Evolutionary conservation across 257 asterid genomes (phyloP), one percentile per base, ranked within the genome.

Genomic region (Scutellaria galericulata): DNA sequence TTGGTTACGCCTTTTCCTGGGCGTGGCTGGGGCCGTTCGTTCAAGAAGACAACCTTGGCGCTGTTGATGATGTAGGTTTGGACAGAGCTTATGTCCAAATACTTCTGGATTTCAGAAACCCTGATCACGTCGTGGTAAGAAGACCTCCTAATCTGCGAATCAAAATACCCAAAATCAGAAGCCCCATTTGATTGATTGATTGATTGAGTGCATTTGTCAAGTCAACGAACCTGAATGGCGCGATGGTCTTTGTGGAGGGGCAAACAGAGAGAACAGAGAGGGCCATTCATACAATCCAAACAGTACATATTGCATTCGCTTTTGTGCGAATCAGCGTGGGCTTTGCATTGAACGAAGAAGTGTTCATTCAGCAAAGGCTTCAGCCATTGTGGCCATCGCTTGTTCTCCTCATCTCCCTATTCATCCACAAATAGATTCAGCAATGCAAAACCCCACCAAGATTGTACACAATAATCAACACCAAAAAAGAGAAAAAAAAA

Each of bases 91-190:
- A 92, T 88, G 77, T 92, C 97, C 81, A 89, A 39, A 70, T 76
- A 86, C 82, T 88, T 91, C 55, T 91, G 96, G 37, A 91, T 91
- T 73, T 91, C 97, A 9, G 83, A 82, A 24, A 92, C 96, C 71
- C 96, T 77, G 5, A 92, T 87, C 53, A 89, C 97, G 81, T 92
- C 96, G 71, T 92, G 97, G 88, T 92, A 92, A 0, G 96, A 92
- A 11, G 96, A 92, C 76, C 97, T 83, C 86, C 96, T 78, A 81
- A 92, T 89, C 97, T 92, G 87, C 41, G 35, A 27, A 27, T 61
- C 18, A 68, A 7, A 18, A 18, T 18, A 52, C 45, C 59, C 64
- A n/a, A 24, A 71, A 40, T 53, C 48, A 66, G 52, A 60, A 24
- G 24, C 7, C 10, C 7, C 24, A 9, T 7, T 39, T 7, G 13